These are phyloP conservation scores for Stellera chamaejasme DNA, from an alignment of 345 rosid species.

Conservation along the genomic window DNA sequence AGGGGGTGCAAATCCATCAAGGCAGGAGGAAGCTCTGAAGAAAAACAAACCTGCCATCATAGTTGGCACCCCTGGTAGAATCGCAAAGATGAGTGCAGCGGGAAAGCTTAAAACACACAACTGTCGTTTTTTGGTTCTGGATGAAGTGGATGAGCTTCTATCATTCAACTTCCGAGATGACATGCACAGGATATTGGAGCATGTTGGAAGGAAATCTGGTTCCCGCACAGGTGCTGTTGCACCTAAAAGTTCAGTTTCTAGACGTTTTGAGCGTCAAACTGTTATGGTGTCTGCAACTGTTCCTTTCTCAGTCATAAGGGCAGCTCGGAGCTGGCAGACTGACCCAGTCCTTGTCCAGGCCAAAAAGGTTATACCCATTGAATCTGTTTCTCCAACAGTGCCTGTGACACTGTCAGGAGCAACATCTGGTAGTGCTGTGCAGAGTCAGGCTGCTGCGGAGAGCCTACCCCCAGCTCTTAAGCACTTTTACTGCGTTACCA, in stretches of 20 bases:
- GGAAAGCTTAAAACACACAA: conserved; percentile 87
- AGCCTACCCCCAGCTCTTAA: conserved; percentile 85
- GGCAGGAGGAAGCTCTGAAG: conserved; percentile 97
- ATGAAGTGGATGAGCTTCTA: conserved; percentile 88
- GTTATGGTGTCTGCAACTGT: conserved; percentile 90
- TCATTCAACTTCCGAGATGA: conserved; percentile 87
- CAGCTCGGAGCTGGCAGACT: conserved; percentile 82
- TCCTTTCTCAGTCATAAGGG: conserved; percentile 84
- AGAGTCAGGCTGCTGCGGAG: conserved; percentile 44
- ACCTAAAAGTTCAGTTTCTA: conserved; percentile 22
- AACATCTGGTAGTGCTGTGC: conserved; percentile 24
- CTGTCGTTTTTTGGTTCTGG: conserved; percentile 81
- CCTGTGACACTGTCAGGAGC: conserved; percentile 37
- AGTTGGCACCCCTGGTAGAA: conserved; percentile 92
- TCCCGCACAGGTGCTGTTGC: conserved; percentile 37
- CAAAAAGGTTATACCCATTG: conserved; percentile 52
- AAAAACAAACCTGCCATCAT: conserved; percentile 87
- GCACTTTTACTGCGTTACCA: conserved; percentile 68
- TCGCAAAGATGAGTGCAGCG: conserved; percentile 89
- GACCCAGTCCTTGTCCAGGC: conserved; percentile 86
- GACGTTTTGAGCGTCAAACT: conserved; percentile 49
- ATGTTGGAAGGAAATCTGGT: conserved; percentile 53
- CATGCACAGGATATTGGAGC: conserved; percentile 81
- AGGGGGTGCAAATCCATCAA: conserved; percentile 88
- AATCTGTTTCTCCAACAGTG: conserved; percentile 35